Conservation (phyloP, 2,329 filamentous ascomycete genomes). For the Diaporthe longicolla region DNA sequence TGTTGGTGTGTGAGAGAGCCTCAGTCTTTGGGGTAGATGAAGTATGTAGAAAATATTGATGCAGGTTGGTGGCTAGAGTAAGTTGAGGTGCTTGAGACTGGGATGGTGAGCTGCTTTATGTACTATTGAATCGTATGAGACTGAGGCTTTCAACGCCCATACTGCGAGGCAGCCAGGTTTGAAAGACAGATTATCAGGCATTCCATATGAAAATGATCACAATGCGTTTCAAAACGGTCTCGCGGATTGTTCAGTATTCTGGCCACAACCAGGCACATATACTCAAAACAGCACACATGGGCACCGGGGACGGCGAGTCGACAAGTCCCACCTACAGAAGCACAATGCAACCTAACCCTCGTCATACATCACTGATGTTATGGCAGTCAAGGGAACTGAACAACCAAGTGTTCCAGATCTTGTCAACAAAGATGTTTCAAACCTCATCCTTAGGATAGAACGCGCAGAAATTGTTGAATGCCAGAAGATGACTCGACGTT, state of each 20-base stretch:
- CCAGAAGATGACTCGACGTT: no score
- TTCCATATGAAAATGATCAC: background rate
- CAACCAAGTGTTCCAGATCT: background rate
- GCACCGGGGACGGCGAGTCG: no score
- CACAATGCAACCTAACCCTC: background rate
- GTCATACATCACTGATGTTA: no score
- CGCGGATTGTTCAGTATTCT: no score
- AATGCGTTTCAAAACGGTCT: background rate
- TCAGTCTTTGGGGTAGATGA: background rate
- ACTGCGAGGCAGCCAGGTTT: background rate
- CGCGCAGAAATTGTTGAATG: background rate
- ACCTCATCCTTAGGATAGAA: background rate
- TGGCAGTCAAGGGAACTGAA: background rate
- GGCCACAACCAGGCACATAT: background rate
- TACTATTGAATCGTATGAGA: background rate
- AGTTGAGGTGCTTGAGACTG: background rate
- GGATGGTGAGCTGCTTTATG: background rate
- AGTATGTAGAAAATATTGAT: background rate
- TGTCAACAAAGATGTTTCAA: background rate
- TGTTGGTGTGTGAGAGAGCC: background rate
- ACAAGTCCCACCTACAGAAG: background rate
- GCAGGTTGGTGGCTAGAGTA: background rate
- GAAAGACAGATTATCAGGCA: background rate
- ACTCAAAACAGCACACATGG: background rate
- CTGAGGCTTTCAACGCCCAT: background rate